Evolutionary conservation across 495 filamentous ascomycete species (phyloP).

Genomic region (Aspergillus wentii): DNA sequence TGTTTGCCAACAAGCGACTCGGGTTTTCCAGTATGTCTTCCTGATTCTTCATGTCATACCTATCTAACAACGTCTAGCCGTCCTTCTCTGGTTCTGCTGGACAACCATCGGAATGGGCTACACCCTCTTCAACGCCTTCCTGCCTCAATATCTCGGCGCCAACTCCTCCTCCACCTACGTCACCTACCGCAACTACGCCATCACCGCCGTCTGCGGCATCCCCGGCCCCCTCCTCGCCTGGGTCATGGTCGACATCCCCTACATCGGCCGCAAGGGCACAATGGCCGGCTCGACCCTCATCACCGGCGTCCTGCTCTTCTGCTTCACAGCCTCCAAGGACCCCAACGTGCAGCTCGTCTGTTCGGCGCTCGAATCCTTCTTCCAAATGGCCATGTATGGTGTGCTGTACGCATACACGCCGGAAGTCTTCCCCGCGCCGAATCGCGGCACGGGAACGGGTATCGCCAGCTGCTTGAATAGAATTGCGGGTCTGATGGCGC

Average conservation of each 20-base stretch:
- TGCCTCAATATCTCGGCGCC: constrained; percentile 44
- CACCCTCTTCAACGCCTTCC: constrained; percentile 47
- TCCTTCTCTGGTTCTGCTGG: constrained; percentile 44
- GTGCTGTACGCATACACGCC: constrained; percentile 53
- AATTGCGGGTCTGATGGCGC: constrained; percentile 45
- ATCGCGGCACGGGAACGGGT: constrained; percentile 50
- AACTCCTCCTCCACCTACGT: constrained; percentile 28
- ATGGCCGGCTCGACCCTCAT: constrained; percentile 44
- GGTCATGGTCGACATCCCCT: constrained; percentile 41
- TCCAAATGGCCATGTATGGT: constrained; percentile 52
- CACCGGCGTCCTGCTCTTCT: constrained; percentile 48
- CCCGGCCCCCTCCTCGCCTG: constrained; percentile 48
- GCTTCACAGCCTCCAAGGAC: constrained; percentile 41
- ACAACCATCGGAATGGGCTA: constrained; percentile 45
- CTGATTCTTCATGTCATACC: background rate
- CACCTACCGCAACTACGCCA: constrained; percentile 52
- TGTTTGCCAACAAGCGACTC: constrained; percentile 42
- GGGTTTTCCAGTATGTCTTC: constrained; percentile 28
- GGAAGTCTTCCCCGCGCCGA: constrained; percentile 51
- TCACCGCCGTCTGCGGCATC: constrained; percentile 48
- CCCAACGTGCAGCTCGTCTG: constrained; percentile 42
- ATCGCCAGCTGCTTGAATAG: constrained; percentile 49
- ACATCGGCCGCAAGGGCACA: constrained; percentile 51
- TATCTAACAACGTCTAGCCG: constrained; percentile 11
- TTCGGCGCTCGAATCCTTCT: constrained; percentile 44